Evolutionary conservation across 2,329 filamentous ascomycete species (phyloP).

Genomic region (Monilinia aucupariae): DNA sequence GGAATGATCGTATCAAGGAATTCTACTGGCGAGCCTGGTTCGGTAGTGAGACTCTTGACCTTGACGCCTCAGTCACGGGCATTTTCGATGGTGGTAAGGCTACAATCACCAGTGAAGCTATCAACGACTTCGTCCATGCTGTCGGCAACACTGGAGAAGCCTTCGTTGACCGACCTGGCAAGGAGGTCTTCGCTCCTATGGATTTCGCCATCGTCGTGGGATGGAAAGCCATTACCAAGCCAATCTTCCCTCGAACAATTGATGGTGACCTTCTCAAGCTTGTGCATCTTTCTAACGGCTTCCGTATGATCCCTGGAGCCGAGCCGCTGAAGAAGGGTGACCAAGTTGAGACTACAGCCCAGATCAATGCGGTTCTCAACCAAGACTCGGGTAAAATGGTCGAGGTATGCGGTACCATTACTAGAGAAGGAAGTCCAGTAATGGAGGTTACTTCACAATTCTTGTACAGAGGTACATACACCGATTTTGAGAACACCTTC

Average conservation of each 20-base stretch:
- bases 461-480: slow-evolving; percentile 88
- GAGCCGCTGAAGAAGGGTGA: slow-evolving; percentile 95
- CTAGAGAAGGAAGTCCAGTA: slow-evolving; percentile 72
- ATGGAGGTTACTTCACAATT: slow-evolving; percentile 99
- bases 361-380: slow-evolving; percentile 97
- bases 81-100: slow-evolving; percentile 86
- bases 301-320: slow-evolving; percentile 96
- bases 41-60: slow-evolving; percentile 74
- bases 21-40: slow-evolving; percentile 99
- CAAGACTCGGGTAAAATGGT: slow-evolving; percentile 99
- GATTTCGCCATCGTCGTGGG: slow-evolving; percentile 98
- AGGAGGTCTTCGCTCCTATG: slow-evolving; percentile 94
- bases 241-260: slow-evolving; percentile 94
- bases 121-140: slow-evolving; percentile 98
- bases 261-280: slow-evolving; percentile 94
- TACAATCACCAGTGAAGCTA: slow-evolving; percentile 82
- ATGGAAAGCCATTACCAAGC: slow-evolving; percentile 99
- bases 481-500: slow-evolving; percentile 96
- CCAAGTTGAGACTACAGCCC: slow-evolving; percentile 83
- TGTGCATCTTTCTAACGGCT: slow-evolving; percentile 93
- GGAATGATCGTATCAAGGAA: slow-evolving; percentile 97
- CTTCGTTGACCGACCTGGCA: slow-evolving; percentile 91
- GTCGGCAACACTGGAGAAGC: slow-evolving; percentile 97
- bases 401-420: slow-evolving; percentile 96
- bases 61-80: slow-evolving; percentile 78